A percentile compares a stretch with the other conserved stretches of the same genome.
Evolutionary conservation across 352 stramenopile genomes (phyloP).

Genomic region (Phytopythium montanum): DNA sequence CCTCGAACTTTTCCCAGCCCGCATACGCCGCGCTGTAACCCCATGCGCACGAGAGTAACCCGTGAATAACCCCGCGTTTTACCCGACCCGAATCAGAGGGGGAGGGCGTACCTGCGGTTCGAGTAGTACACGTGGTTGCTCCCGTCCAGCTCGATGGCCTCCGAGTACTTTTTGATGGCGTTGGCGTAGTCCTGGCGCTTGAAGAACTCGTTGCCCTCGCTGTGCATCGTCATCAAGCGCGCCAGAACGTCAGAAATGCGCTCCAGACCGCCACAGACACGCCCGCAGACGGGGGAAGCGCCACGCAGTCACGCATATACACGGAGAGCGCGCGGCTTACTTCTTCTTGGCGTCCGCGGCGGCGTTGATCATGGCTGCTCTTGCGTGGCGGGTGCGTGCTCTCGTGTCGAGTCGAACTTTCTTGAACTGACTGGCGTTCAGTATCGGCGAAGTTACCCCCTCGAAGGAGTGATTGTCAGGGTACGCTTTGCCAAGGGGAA

Average conservation of each 20-base stretch:
- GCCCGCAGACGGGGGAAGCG: background rate
- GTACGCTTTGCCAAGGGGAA: background rate
- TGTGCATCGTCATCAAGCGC: conserved; percentile 14
- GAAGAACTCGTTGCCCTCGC: conserved; percentile 94
- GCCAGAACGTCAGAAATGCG: background rate
- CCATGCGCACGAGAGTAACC: background rate
- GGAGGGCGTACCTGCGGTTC: conserved; percentile 77
- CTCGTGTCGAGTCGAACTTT: conserved; percentile 2
- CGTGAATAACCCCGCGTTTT: conserved; percentile 4
- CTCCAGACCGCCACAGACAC: background rate
- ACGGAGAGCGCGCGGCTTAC: conserved; percentile 23
- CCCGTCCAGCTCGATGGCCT: conserved; percentile 87
- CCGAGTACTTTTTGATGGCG: conserved; percentile 92
- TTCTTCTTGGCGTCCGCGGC: conserved; percentile 84
- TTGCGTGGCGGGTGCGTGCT: background rate
- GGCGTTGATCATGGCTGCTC: conserved; percentile 51
- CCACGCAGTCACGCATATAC: background rate
- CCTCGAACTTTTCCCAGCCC: conserved; percentile 59
- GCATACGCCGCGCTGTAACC: conserved; percentile 56
- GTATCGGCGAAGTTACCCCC: too few relatives aligned
- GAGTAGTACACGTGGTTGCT: conserved; percentile 93
- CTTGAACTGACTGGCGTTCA: background rate
- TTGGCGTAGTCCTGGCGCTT: conserved; percentile 87
- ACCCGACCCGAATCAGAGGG: background rate
- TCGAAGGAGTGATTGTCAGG: conserved; percentile 4